Evolutionary conservation across 768 basidiomycete species (phyloP), one percentile per base, ranked within the genome.

Genomic region (Mycena chlorophos): DNA sequence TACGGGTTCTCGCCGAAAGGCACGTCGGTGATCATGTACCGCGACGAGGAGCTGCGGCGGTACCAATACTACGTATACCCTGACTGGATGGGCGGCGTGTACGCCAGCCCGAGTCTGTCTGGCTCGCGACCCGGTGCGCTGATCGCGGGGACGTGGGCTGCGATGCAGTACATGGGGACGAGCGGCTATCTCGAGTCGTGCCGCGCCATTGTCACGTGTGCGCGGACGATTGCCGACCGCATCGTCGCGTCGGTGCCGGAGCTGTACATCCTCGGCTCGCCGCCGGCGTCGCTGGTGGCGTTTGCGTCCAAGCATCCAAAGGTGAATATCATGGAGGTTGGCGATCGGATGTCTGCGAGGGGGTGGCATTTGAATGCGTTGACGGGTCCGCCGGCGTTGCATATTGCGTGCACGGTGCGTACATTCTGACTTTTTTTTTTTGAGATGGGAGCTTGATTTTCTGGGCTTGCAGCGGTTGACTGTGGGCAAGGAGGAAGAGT

Each of bases 1-100:
- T 95, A 96, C 72, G 94, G 92, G 19, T 97, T 96, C 69, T 86
- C 94, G 20, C 94, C 94, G 14, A 98, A 98, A 90, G 95, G 88
- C 50, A 86, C 89, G 13, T 97, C 94, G 16, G 92, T 97, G 38
- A 86, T 98, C 64, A 97, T 98, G 94, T 98, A 97, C 73, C 84
- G 87, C 17, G 78, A 86, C 34, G 78, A 86, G 25, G 84, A 87
- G 45, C 77, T 97, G 5, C 83, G 94, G 52, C 75, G 78, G 61
- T 82, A 86, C 66, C 94, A 96, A 68, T 97, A 96, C 75, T 95
- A 93, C 61, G 78, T 95, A 40, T 85, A 84, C 60, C 82, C 93
- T 3, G 71, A 77, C 43, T 97, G 94, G 94, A 73, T 85, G 19
- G 92, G 93, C 42, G 94, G 94, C 37, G 84, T 97, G 17, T 99